Conservation (phyloP, 129 eudicot genomes). For the Pseudognaphalium luteoalbum region DNA sequence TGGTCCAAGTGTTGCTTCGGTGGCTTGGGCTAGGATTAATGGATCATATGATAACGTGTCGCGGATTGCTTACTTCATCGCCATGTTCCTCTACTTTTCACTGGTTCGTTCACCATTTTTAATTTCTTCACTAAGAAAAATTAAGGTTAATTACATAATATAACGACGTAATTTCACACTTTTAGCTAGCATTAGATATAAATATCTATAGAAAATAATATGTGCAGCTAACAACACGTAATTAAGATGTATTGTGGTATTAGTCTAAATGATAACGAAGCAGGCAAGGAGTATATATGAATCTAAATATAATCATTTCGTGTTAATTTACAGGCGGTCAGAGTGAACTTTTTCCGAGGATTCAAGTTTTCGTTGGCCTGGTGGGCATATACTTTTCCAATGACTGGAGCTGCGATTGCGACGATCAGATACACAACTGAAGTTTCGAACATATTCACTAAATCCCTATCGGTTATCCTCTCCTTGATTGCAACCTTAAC, state of each 20-base stretch:
- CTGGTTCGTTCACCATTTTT: conserved; percentile 30
- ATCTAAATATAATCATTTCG: neutral
- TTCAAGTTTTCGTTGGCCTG: conserved; percentile 86
- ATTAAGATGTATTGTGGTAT: too few species aligned
- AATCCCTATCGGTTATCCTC: conserved; percentile 42
- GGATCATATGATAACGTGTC: conserved; percentile 66
- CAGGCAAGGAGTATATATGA: too few species aligned
- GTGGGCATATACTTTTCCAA: conserved; percentile 99
- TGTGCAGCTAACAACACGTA: too few species aligned
- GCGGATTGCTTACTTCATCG: conserved; percentile 64
- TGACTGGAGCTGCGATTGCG: conserved; percentile 90
- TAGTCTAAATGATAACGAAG: too few species aligned
- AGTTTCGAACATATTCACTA: conserved; percentile 51
- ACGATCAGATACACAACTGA: conserved; percentile 61
- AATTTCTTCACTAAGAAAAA: neutral
- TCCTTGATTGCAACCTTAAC: conserved; percentile 50
- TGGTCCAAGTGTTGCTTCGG: conserved; percentile 77
- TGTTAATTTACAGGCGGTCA: conserved; percentile 58
- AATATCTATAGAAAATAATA: neutral
- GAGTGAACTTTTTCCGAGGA: conserved; percentile 84
- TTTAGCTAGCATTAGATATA: neutral
- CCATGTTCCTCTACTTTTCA: conserved; percentile 73
- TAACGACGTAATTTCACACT: neutral
- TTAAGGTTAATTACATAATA: too few species aligned
- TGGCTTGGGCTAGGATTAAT: conserved; percentile 81